Conservation (phyloP, 164 flowering plant genomes). For the Paratinospora sagittata region DNA sequence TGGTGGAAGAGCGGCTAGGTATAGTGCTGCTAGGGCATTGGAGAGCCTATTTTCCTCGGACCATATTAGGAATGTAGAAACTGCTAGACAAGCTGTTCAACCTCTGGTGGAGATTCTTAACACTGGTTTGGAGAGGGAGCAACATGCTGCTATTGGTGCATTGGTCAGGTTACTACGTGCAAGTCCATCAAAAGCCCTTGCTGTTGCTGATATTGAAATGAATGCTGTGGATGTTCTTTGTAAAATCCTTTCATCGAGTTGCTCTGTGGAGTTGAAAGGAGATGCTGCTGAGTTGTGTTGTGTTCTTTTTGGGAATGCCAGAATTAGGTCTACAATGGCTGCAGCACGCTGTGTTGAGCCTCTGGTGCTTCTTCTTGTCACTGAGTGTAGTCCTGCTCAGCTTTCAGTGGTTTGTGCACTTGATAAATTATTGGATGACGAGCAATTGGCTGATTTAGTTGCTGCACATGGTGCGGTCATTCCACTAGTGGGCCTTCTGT, state of each 20-base stretch:
- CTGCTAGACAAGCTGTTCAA: slow-evolving; percentile 84
- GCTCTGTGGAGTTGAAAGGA: slow-evolving; percentile 89
- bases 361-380: slow-evolving; percentile 79
- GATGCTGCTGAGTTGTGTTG: slow-evolving; percentile 95
- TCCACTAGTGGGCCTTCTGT: slow-evolving; percentile 94
- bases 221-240: slow-evolving; percentile 65
- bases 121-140: slow-evolving; percentile 92
- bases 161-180: slow-evolving; percentile 42
- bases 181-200: slow-evolving; percentile 80
- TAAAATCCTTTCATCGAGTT: slow-evolving; percentile 84
- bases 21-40: slow-evolving; percentile 93
- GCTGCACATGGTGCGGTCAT: slow-evolving; percentile 97
- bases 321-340: slow-evolving; percentile 83
- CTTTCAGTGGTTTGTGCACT: slow-evolving; percentile 91
- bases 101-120: slow-evolving; percentile 95
- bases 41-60: slow-evolving; percentile 92
- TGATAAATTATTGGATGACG: slow-evolving; percentile 89
- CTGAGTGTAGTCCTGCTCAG: slow-evolving; percentile 84
- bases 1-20: slow-evolving; percentile 90
- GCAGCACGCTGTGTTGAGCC: slow-evolving; percentile 99
- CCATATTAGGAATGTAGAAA: slow-evolving; percentile 85
- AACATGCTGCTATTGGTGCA: slow-evolving; percentile 27
- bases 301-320: slow-evolving; percentile 76
- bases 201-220: slow-evolving; percentile 91
- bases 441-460: slow-evolving; percentile 89